Evolutionary conservation across 2,329 filamentous ascomycete genomes (phyloP).

Genomic region (Aureobasidium musti): DNA sequence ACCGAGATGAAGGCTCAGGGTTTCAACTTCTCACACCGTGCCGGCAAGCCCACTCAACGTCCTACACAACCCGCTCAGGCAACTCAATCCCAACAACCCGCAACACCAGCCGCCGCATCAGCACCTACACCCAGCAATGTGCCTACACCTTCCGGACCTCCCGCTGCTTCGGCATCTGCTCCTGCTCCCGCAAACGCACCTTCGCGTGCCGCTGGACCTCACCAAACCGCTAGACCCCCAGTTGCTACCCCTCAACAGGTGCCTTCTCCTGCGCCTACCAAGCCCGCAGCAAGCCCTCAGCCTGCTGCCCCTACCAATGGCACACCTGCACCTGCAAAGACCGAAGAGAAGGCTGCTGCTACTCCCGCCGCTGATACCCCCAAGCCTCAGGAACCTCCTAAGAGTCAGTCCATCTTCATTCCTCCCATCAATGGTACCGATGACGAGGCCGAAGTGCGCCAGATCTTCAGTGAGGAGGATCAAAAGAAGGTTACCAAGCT

Average conservation of each 20-base stretch:
- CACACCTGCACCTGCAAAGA: slow-evolving; percentile 27
- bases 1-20: slow-evolving; percentile 99
- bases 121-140: slow-evolving; percentile 44
- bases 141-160: slow-evolving; percentile 42
- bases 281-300: slow-evolving; percentile 28
- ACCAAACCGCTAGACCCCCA: slow-evolving; percentile 24
- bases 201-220: slow-evolving; percentile 33
- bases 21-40: slow-evolving; percentile 98
- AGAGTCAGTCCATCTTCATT: slow-evolving; percentile 85
- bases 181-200: slow-evolving; percentile 45
- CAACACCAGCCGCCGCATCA: slow-evolving; percentile 42
- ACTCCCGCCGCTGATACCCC: slow-evolving; percentile 53
- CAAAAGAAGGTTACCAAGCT: slow-evolving; percentile 71
- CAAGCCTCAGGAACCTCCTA: slow-evolving; percentile 45
- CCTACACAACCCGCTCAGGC: slow-evolving; percentile 44
- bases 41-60: slow-evolving; percentile 64
- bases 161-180: slow-evolving; percentile 33
- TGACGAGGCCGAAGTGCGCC: slow-evolving; percentile 71
- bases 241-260: slow-evolving; percentile 27
- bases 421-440: slow-evolving; percentile 57
- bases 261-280: slow-evolving; percentile 32
- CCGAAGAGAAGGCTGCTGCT: slow-evolving; percentile 42
- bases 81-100: slow-evolving; percentile 43
- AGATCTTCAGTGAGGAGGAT: slow-evolving; percentile 79
- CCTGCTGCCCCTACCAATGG: slow-evolving; percentile 29